Conservation (phyloP, 331 rosid species). For the Malus hybrid region DNA sequence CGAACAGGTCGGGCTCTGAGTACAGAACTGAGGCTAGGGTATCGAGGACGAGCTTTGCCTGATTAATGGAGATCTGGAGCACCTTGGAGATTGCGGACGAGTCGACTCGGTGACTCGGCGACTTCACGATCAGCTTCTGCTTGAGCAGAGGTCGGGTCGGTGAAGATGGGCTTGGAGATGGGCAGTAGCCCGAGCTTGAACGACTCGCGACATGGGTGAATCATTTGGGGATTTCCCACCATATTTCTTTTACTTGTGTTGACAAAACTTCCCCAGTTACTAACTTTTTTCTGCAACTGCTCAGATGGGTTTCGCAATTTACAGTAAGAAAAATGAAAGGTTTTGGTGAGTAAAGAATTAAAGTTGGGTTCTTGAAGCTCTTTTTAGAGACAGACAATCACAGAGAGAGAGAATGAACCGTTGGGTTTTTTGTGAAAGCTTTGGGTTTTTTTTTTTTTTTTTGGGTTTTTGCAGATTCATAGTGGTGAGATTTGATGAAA, state of each 20-base stretch:
- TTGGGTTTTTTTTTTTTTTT: too few species aligned
- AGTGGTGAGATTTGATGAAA: too few species aligned
- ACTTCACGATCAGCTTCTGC: slow-evolving; percentile 53
- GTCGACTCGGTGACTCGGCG: slow-evolving; percentile 43
- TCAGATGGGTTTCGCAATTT: neutral
- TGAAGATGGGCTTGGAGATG: too few species aligned
- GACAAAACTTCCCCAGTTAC: neutral
- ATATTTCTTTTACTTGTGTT: slow-evolving; percentile 6
- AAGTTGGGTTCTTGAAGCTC: neutral
- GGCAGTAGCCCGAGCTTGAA: too few species aligned
- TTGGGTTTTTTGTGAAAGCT: too few species aligned
- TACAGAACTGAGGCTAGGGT: slow-evolving; percentile 70
- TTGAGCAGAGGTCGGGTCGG: slow-evolving; percentile 31
- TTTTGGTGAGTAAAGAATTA: neutral
- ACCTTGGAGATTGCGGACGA: slow-evolving; percentile 58
- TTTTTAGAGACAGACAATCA: neutral
- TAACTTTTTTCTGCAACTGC: neutral
- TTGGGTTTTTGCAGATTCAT: too few species aligned
- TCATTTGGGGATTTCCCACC: slow-evolving; percentile 58
- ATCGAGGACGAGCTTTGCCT: slow-evolving; percentile 69
- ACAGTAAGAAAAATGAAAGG: neutral
- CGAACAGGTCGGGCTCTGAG: slow-evolving; percentile 62
- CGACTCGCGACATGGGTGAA: too few species aligned
- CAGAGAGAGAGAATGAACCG: neutral
- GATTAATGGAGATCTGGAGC: slow-evolving; percentile 84